A percentile compares a stretch with the other conserved stretches of the same genome.
Evolutionary conservation across 164 flowering plant species (phyloP).

Genomic region (Taxillus chinensis): DNA sequence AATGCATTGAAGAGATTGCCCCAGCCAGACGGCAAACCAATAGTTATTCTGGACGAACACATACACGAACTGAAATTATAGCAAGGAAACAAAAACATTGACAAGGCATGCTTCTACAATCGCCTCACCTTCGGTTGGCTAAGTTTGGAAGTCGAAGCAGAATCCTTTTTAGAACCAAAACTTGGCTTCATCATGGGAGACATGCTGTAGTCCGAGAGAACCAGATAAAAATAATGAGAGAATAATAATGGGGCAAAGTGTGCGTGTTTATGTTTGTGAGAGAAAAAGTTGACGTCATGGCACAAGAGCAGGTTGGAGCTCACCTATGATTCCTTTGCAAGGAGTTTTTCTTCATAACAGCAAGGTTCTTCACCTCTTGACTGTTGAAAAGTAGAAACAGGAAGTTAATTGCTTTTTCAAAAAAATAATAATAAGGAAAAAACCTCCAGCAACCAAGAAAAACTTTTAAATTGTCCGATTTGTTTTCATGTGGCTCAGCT

Average conservation of each 20-base stretch:
- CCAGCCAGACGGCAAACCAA: too few species aligned
- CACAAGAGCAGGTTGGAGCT: background rate
- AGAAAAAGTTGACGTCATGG: background rate
- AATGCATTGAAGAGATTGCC: too few species aligned
- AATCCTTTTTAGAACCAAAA: slow-evolving; percentile 17
- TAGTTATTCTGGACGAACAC: too few species aligned
- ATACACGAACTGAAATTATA: too few species aligned
- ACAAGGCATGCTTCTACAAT: slow-evolving; percentile 6
- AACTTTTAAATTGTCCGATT: too few species aligned
- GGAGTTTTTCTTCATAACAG: slow-evolving; percentile 46
- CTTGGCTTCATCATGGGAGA: slow-evolving; percentile 18
- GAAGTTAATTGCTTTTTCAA: background rate
- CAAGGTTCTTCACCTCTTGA: slow-evolving; percentile 49
- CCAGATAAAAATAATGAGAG: background rate
- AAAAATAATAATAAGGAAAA: background rate
- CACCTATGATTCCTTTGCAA: slow-evolving; percentile 39
- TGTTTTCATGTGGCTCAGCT: too few species aligned
- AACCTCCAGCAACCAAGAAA: background rate
- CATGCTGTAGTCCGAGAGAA: slow-evolving; percentile 17
- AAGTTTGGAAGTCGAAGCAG: slow-evolving; percentile 26
- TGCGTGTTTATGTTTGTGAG: background rate
- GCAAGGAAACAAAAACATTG: too few species aligned
- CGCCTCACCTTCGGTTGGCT: slow-evolving; percentile 15
- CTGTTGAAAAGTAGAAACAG: slow-evolving; percentile 23
- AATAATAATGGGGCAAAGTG: background rate